Evolutionary conservation across 2,329 filamentous ascomycete species (phyloP), one percentile per base, ranked within the genome.

Genomic region (Botrytis squamosa): DNA sequence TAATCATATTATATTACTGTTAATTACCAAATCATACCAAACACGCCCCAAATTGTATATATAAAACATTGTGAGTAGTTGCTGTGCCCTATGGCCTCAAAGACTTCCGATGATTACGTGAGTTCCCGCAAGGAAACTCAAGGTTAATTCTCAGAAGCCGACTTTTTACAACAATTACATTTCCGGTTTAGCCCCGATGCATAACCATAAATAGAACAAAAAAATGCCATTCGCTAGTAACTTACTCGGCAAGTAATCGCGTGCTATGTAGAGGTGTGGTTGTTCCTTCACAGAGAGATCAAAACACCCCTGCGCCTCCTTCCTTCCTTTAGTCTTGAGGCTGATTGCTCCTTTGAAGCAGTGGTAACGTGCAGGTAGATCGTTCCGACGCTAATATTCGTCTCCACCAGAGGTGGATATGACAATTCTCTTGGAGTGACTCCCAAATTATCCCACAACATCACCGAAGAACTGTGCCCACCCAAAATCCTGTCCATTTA

Each of bases 391-490:
- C 20, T 29, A 18, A 4, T 1, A 14, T 63, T 40, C 18, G 10
- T n/a, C 5, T 63, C 29, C 36, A 22, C 49, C 4, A 16, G 4
- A 68, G 42, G 7, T 57, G 8, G 1, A 42, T 25, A 40, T 57
- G 12, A 22, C 20, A 38, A 18, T 7, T 10, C 36, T 14, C 2
- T 38, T 38, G 6, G 33, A 22, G 6, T 9, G 4, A 36, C 14
- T 40, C 42, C 25, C 25, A 46, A 40, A 18, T 59, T 25, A 67
- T 40, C 46, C 40, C n/a, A 49, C 64, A 38, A 42, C 29, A 16
- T 60, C 71, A 6, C 63, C 49, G 22, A 72, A 72, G 25, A 72
- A 68, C 16, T 68, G 71, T 59, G 36, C 42, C 71, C 71, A 72
- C 8, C 38, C 71, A 60, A 62, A 68, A 12, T 59, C 71, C 22